These are phyloP conservation scores for Amanita subjunquillea DNA, from an alignment of 768 basidiomycete species.

Conservation along the genomic window DNA sequence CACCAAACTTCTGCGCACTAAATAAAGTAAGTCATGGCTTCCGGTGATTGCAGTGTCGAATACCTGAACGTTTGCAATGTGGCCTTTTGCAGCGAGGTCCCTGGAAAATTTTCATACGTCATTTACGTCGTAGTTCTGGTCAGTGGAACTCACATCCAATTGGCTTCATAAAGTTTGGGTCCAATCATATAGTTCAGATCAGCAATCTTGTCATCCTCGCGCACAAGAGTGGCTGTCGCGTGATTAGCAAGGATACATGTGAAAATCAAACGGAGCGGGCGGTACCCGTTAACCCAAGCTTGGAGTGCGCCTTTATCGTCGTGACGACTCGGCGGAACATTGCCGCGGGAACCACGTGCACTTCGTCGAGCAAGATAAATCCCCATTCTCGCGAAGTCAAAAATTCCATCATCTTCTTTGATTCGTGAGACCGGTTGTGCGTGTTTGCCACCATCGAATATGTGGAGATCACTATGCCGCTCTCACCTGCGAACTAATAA, in stretches of 20 bases:
- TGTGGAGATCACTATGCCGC: slow-evolving; percentile 96
- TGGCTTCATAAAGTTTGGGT: slow-evolving; percentile 97
- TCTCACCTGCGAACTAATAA: slow-evolving; percentile 84
- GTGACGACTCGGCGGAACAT: slow-evolving; percentile 98
- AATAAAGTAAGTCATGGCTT: not conserved
- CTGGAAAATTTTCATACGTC: slow-evolving; percentile 16
- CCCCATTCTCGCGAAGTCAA: slow-evolving; percentile 98
- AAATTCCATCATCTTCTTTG: slow-evolving; percentile 99
- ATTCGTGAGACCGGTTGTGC: slow-evolving; percentile 95
- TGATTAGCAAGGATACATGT: slow-evolving; percentile 2
- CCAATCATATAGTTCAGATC: slow-evolving; percentile 99
- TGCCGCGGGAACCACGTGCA: slow-evolving; percentile 96
- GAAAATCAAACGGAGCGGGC: slow-evolving; percentile 9
- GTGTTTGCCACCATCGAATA: slow-evolving; percentile 99
- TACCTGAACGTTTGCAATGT: slow-evolving; percentile 99
- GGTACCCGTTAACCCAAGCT: slow-evolving; percentile 91
- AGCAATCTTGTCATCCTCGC: slow-evolving; percentile 98
- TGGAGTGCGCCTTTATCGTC: slow-evolving; percentile 97
- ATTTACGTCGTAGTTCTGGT: not conserved
- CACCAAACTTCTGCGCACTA: slow-evolving; percentile 99
- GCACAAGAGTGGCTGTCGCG: slow-evolving; percentile 80
- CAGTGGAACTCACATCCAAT: slow-evolving; percentile 72
- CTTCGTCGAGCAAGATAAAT: slow-evolving; percentile 94
- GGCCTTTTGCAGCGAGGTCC: slow-evolving; percentile 97
- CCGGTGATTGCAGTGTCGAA: slow-evolving; percentile 6